A percentile compares a stretch with the other conserved stretches of the same genome.
These are phyloP conservation scores for Cymbopogon citratus DNA, from an alignment of 176 grass and related monocot genomes.

Conservation along the genomic window DNA sequence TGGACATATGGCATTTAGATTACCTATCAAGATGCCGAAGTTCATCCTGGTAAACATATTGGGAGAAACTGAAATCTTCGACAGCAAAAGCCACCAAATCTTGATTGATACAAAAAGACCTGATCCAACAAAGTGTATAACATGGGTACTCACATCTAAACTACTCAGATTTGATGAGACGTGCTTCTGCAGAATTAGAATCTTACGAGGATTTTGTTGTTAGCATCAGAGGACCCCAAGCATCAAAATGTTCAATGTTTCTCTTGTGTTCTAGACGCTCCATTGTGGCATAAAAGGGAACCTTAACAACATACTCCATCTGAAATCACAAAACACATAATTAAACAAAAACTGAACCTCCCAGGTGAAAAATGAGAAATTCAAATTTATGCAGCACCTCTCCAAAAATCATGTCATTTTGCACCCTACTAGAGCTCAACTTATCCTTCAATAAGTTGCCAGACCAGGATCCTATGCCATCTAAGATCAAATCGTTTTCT, in stretches of 20 bases:
- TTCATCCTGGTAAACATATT: slow-evolving; percentile 55
- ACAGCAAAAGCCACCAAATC: slow-evolving; percentile 50
- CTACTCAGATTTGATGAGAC: background rate
- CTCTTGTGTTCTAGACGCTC: slow-evolving; percentile 58
- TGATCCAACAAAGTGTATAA: slow-evolving; percentile 27
- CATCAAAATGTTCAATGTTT: slow-evolving; percentile 49
- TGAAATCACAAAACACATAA: slow-evolving; percentile 14
- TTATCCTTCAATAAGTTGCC: slow-evolving; percentile 48
- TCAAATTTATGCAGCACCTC: slow-evolving; percentile 36
- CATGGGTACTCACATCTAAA: background rate
- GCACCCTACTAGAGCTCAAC: slow-evolving; percentile 8
- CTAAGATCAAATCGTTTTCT: slow-evolving; percentile 45
- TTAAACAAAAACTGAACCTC: background rate
- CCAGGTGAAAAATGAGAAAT: background rate
- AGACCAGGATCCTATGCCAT: slow-evolving; percentile 66
- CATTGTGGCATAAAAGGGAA: slow-evolving; percentile 54
- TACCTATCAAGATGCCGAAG: slow-evolving; percentile 64
- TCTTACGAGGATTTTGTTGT: slow-evolving; percentile 41
- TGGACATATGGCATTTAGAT: background rate
- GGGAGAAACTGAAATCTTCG: slow-evolving; percentile 50
- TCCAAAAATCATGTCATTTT: background rate
- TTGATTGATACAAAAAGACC: slow-evolving; percentile 20
- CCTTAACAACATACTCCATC: slow-evolving; percentile 49
- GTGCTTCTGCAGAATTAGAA: background rate
- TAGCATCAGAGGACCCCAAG: slow-evolving; percentile 27